phyloP scores from a whole-genome alignment of 2,329 filamentous ascomycete genomes.

The Nemania sp. region DNA sequence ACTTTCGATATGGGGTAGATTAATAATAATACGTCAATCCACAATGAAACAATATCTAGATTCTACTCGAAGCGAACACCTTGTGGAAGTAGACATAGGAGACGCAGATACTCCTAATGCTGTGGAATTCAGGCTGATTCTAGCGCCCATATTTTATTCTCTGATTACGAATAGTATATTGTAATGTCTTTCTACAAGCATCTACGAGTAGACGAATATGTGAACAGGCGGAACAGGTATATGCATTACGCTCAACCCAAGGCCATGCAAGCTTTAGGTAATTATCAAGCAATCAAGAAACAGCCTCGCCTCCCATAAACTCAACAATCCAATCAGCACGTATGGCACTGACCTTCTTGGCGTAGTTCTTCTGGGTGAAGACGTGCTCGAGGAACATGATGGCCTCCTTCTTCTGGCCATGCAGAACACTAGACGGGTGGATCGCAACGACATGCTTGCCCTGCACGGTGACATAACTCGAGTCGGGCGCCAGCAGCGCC shows the following conservation, averaged over 20 bases:
- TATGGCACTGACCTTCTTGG: constrained; percentile 73
- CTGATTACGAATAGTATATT: background rate
- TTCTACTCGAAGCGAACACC: background rate
- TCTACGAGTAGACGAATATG: background rate
- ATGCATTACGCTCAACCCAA: background rate
- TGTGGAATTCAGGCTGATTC: background rate
- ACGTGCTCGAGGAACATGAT: constrained; percentile 78
- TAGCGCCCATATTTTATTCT: background rate
- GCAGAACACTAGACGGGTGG: constrained; percentile 72
- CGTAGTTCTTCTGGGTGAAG: constrained; percentile 74
- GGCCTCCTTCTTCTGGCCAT: constrained; percentile 72
- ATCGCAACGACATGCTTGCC: constrained; percentile 72
- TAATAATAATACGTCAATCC: background rate
- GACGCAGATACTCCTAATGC: no score
- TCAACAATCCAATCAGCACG: constrained; percentile 70
- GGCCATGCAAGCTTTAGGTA: background rate
- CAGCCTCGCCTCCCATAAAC: constrained; percentile 47
- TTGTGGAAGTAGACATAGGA: no score
- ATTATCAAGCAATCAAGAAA: constrained; percentile 7
- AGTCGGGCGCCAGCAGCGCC: constrained; percentile 70
- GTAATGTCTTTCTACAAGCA: background rate
- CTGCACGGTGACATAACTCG: constrained; percentile 69
- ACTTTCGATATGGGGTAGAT: background rate
- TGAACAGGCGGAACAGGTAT: background rate
- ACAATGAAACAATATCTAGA: background rate